phyloP scores from a whole-genome alignment of 495 filamentous ascomycete species.

The Penicillium turbatum region DNA sequence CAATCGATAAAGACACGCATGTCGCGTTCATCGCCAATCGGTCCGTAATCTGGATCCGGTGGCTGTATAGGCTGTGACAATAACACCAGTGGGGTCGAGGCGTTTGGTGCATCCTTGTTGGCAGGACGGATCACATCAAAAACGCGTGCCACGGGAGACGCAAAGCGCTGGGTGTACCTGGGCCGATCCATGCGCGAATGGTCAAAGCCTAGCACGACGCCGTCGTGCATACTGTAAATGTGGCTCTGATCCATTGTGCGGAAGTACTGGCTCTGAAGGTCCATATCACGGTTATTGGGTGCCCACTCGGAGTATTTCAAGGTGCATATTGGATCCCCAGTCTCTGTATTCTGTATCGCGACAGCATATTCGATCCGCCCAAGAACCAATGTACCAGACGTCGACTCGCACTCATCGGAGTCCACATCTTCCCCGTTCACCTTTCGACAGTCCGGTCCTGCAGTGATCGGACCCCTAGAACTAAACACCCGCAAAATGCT shows the following conservation, averaged over 20 bases:
- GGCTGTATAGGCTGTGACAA: conserved; percentile 82
- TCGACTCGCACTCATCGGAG: conserved; percentile 66
- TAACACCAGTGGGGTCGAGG: conserved; percentile 61
- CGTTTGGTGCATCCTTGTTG: conserved; percentile 51
- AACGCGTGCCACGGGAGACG: conserved; percentile 80
- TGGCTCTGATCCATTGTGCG: conserved; percentile 81
- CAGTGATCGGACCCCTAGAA: conserved; percentile 48
- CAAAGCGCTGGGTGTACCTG: conserved; percentile 63
- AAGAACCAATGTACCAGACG: conserved; percentile 67
- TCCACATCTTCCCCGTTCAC: conserved; percentile 59
- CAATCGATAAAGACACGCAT: conserved; percentile 80
- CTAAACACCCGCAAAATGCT: conserved; percentile 64
- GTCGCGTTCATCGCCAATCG: conserved; percentile 49
- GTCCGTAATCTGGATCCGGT: conserved; percentile 51
- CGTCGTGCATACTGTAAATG: conserved; percentile 82
- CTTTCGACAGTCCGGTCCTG: conserved; percentile 48
- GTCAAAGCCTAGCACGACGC: conserved; percentile 77
- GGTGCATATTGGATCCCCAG: conserved; percentile 75
- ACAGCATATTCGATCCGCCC: conserved; percentile 86
- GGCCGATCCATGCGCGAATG: conserved; percentile 52
- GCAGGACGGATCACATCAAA: conserved; percentile 82
- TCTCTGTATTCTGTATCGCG: conserved; percentile 70
- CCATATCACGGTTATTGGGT: conserved; percentile 84
- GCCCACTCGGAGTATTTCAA: conserved; percentile 94
- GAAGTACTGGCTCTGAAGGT: conserved; percentile 77